Conservation (phyloP, 2,329 filamentous ascomycete genomes). For the Endoconidiophora laricicola region DNA sequence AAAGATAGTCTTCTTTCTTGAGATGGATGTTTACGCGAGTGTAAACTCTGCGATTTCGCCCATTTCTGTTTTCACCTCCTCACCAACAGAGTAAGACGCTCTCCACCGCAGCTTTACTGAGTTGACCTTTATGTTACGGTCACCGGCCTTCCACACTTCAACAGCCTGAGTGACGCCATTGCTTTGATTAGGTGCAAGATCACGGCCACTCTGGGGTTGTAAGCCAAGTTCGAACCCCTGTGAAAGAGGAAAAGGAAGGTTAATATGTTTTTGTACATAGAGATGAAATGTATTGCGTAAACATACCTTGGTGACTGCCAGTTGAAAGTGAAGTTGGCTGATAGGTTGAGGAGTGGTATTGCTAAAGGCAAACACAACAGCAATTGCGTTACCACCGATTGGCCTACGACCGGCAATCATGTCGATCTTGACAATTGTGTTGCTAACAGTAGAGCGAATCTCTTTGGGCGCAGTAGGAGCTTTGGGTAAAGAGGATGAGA, state of each 20-base stretch:
- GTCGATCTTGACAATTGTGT: constrained; percentile 54
- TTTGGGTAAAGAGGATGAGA: constrained; percentile 69
- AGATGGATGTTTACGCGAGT: constrained; percentile 35
- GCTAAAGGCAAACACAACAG: constrained; percentile 64
- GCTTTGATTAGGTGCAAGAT: constrained; percentile 55
- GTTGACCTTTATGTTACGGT: constrained; percentile 50
- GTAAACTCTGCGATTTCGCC: constrained; percentile 70
- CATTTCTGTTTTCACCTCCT: constrained; percentile 55
- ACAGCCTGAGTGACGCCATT: constrained; percentile 69
- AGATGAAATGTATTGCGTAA: not conserved
- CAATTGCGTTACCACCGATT: constrained; percentile 39
- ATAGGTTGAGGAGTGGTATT: constrained; percentile 60
- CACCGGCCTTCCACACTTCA: constrained; percentile 55
- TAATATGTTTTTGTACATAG: constrained; percentile 12
- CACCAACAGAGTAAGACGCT: constrained; percentile 57
- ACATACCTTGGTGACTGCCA: constrained; percentile 79
- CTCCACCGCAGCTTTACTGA: constrained; percentile 85
- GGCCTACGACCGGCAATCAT: constrained; percentile 50
- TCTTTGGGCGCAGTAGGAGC: constrained; percentile 35
- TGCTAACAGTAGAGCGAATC: constrained; percentile 50
- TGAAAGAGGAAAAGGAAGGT: not conserved
- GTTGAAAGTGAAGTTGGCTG: constrained; percentile 70
- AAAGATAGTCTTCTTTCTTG: not conserved
- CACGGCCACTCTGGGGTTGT: constrained; percentile 68
- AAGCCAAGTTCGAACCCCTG: constrained; percentile 69